These are phyloP conservation scores for Boletus calvinii DNA, from an alignment of 1,284 basidiomycete species.

Conservation along the genomic window DNA sequence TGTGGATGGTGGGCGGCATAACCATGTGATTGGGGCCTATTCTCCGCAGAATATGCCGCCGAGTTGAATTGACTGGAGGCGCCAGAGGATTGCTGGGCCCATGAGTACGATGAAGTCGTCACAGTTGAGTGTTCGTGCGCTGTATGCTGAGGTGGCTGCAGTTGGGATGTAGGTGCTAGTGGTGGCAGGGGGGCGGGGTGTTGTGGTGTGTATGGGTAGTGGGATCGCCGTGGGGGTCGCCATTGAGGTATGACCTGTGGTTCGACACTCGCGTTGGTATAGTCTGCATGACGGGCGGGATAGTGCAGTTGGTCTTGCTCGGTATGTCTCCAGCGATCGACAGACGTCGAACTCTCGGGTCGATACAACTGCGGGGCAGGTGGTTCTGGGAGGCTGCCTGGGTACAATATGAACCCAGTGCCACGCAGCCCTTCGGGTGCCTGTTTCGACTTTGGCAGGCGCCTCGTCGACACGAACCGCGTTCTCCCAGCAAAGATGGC, in stretches of 20 bases:
- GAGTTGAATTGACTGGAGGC: conserved; percentile 9
- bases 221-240: conserved; percentile 30
- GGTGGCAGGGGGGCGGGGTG: conserved; percentile 17
- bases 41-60: conserved; percentile 9
- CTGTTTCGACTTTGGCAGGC: conserved; percentile 17
- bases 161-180: conserved; percentile 10
- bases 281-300: conserved; percentile 12
- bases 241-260: conserved; percentile 25
- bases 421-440: conserved; percentile 10
- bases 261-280: conserved; percentile 4
- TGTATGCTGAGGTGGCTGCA: conserved; percentile 11
- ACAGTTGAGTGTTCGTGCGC: conserved; percentile 14
- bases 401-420: conserved; percentile 4
- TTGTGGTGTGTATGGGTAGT: conserved; percentile 28
- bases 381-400: conserved; percentile 6
- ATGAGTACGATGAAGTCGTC: conserved; percentile 17
- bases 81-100: conserved; percentile 13
- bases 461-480: conserved; percentile 48
- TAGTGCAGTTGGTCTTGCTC: conserved; percentile 18
- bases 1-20: conserved; percentile 17
- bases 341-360: conserved; percentile 15
- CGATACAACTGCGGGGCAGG: conserved; percentile 21
- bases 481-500: conserved; percentile 61
- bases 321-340: conserved; percentile 20
- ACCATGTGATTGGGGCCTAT: conserved; percentile 7